These are phyloP conservation scores for Rutidosis leptorrhynchoides DNA, from an alignment of 129 eudicot species.

Conservation along the genomic window DNA sequence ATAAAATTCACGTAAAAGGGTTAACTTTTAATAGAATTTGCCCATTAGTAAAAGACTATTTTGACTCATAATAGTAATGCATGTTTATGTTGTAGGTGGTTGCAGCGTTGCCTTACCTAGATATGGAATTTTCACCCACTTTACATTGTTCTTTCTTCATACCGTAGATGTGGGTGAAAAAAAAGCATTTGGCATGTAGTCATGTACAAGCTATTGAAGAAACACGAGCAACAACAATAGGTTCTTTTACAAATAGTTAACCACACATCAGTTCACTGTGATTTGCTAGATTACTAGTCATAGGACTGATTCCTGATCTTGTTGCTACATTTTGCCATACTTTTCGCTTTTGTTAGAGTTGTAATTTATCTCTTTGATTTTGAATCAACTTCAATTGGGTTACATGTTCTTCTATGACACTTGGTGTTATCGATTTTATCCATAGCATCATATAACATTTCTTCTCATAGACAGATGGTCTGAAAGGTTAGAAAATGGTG, in stretches of 20 bases:
- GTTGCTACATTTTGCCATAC: too few relatives aligned
- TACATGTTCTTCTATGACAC: not conserved
- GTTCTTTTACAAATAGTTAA: not conserved
- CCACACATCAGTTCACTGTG: constrained; percentile 4
- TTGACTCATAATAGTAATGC: not conserved
- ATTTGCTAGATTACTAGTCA: constrained; percentile 20
- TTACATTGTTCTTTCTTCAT: constrained; percentile 86
- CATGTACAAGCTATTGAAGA: constrained; percentile 70
- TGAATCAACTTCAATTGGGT: not conserved
- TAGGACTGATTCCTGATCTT: constrained; percentile 11
- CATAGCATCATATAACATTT: not conserved
- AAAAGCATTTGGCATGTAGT: constrained; percentile 83
- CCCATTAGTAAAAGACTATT: too few relatives aligned
- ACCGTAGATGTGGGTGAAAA: constrained; percentile 78
- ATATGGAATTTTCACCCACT: constrained; percentile 84
- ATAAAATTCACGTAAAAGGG: too few relatives aligned
- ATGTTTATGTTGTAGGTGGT: constrained; percentile 48
- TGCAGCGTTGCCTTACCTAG: constrained; percentile 87
- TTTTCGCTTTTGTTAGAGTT: constrained; percentile 7
- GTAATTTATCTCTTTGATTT: not conserved
- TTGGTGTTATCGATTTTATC: not conserved
- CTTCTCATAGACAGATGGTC: not conserved
- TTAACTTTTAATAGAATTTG: too few relatives aligned
- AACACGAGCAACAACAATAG: constrained; percentile 49
- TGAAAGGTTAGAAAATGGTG: not conserved